Evolutionary conservation across 2,329 filamentous ascomycete genomes (phyloP).

Genomic region (Epichloe bromicola): DNA sequence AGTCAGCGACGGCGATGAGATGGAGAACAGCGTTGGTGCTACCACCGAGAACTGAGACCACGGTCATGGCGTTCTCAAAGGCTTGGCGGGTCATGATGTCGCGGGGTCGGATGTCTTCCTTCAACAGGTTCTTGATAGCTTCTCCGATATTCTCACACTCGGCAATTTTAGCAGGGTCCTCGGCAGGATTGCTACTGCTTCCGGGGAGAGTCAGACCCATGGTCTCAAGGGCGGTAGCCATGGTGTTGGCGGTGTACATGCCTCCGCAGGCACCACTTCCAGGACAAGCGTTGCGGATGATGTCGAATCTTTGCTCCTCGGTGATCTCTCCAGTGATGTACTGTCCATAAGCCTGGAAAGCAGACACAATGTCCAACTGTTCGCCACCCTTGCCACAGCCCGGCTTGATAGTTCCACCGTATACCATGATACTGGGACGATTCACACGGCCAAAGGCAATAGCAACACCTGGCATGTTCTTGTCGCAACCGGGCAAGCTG

Average conservation of each 20-base stretch:
- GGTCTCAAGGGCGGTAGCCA: slow-evolving; percentile 82
- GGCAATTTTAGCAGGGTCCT: slow-evolving; percentile 54
- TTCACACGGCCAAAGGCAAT: slow-evolving; percentile 95
- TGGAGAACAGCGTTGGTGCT: slow-evolving; percentile 81
- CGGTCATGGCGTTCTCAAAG: slow-evolving; percentile 75
- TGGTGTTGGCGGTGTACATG: slow-evolving; percentile 92
- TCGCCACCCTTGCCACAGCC: slow-evolving; percentile 69
- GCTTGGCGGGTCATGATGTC: slow-evolving; percentile 71
- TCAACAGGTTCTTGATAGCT: slow-evolving; percentile 61
- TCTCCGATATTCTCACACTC: slow-evolving; percentile 62
- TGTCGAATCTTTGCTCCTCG: slow-evolving; percentile 85
- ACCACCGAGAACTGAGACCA: slow-evolving; percentile 71
- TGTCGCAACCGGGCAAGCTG: slow-evolving; percentile 94
- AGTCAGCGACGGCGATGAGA: slow-evolving; percentile 71
- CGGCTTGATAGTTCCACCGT: slow-evolving; percentile 86
- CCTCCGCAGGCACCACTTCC: slow-evolving; percentile 59
- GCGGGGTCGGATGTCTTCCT: slow-evolving; percentile 62
- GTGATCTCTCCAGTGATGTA: slow-evolving; percentile 85
- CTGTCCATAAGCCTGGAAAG: slow-evolving; percentile 95
- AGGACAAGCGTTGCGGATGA: slow-evolving; percentile 76
- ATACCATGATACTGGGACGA: slow-evolving; percentile 91
- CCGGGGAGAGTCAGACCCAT: slow-evolving; percentile 82
- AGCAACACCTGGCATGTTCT: slow-evolving; percentile 94
- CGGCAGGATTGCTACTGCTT: slow-evolving; percentile 67
- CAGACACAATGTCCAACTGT: slow-evolving; percentile 85